Conservation (phyloP, 306 rosid genomes). For the Chamaecrista fasciculata region DNA sequence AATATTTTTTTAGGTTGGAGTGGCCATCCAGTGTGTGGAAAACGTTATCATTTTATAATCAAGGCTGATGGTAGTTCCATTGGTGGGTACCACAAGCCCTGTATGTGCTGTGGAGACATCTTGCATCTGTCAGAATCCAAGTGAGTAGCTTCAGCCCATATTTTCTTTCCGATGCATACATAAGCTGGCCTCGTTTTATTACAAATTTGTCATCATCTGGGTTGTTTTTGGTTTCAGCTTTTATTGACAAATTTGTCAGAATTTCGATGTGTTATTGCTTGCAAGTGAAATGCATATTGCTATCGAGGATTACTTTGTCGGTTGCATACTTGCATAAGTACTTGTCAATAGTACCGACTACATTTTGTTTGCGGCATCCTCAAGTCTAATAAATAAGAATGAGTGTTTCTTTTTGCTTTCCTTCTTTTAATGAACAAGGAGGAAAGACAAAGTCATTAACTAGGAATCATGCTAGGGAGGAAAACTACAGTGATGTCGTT, state of each 20-base stretch:
- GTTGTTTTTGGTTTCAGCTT: not conserved
- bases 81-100: conserved; percentile 96
- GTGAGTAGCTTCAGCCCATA: conserved; percentile 47
- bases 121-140: conserved; percentile 93
- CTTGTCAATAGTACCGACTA: not conserved
- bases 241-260: too few relatives aligned
- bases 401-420: too few relatives aligned
- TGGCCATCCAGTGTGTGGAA: conserved; percentile 87
- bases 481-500: too few relatives aligned
- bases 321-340: not conserved
- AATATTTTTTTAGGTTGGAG: conserved; percentile 73
- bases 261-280: too few relatives aligned
- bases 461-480: too few relatives aligned
- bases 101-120: conserved; percentile 96
- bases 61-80: conserved; percentile 88
- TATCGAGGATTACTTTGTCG: not conserved
- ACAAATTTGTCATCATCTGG: not conserved
- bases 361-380: not conserved
- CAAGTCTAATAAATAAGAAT: not conserved
- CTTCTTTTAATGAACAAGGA: too few relatives aligned
- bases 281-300: not conserved
- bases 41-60: conserved; percentile 92
- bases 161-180: not conserved
- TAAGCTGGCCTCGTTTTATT: not conserved
- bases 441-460: too few relatives aligned